These are phyloP conservation scores for Aurifilum marmelostoma DNA, from an alignment of 2,329 filamentous ascomycete genomes.

Conservation along the genomic window DNA sequence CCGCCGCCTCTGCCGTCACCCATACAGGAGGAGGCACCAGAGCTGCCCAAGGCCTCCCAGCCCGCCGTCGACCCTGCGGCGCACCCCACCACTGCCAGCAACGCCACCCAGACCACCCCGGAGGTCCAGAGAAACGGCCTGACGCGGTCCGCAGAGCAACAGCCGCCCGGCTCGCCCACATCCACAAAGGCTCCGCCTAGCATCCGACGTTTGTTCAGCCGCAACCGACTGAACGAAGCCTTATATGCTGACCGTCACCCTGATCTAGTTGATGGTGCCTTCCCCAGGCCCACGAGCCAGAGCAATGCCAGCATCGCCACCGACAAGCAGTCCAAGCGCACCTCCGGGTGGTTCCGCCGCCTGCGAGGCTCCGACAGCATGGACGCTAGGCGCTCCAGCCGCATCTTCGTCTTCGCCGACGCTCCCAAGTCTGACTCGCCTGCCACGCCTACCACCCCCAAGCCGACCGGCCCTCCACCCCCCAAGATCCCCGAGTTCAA, in stretches of 20 bases:
- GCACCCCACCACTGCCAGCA: slow-evolving; percentile 36
- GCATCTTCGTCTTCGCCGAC: slow-evolving; percentile 45
- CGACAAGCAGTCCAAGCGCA: slow-evolving; percentile 58
- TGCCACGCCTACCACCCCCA: slow-evolving; percentile 36
- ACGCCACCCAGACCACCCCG: slow-evolving; percentile 43
- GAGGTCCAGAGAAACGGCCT: slow-evolving; percentile 42
- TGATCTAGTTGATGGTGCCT: slow-evolving; percentile 39
- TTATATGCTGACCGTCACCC: slow-evolving; percentile 52
- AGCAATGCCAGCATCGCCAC: slow-evolving; percentile 52
- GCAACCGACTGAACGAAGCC: slow-evolving; percentile 56
- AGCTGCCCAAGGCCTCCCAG: slow-evolving; percentile 41
- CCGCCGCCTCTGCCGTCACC: slow-evolving; percentile 62
- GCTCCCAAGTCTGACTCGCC: slow-evolving; percentile 33
- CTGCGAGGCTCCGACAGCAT: slow-evolving; percentile 47
- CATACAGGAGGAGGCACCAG: slow-evolving; percentile 49
- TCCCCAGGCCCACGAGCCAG: slow-evolving; percentile 54
- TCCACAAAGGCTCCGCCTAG: slow-evolving; percentile 57
- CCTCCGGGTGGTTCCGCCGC: slow-evolving; percentile 63
- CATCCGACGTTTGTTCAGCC: slow-evolving; percentile 61
- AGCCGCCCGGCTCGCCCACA: slow-evolving; percentile 52
- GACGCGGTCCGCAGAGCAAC: slow-evolving; percentile 55
- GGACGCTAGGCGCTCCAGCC: slow-evolving; percentile 43
- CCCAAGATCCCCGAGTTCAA: slow-evolving; percentile 64
- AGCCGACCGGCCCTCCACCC: slow-evolving; percentile 54
- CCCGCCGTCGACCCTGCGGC: slow-evolving; percentile 29